Conservation (phyloP, 768 basidiomycete genomes). For the Pisolithus marmoratus region DNA sequence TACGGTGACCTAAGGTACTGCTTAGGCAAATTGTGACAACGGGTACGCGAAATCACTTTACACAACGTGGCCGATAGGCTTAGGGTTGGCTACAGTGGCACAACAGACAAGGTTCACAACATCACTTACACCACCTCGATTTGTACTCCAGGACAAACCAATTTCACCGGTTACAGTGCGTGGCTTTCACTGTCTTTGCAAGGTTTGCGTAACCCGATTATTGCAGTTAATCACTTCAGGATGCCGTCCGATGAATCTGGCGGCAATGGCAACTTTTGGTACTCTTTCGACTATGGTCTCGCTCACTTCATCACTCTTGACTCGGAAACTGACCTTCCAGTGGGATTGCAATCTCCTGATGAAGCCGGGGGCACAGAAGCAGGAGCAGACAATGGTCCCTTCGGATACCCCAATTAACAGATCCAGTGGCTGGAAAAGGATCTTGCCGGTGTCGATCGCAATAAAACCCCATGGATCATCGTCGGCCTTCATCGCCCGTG, state of each 20-base stretch:
- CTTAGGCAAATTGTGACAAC: conserved; percentile 24
- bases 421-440: conserved; percentile 22
- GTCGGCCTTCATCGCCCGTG: conserved; percentile 26
- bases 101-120: conserved; percentile 16
- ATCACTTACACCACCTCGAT: conserved; percentile 23
- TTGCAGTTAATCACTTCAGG: conserved; percentile 21
- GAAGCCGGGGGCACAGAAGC: conserved; percentile 14
- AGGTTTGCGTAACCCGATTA: neutral
- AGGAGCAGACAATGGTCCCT: conserved; percentile 19
- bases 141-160: conserved; percentile 19
- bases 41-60: conserved; percentile 12
- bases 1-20: neutral
- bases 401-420: conserved; percentile 24
- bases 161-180: conserved; percentile 26
- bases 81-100: conserved; percentile 11
- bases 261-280: conserved; percentile 25
- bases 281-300: conserved; percentile 26
- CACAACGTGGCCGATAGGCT: neutral
- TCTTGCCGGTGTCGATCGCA: conserved; percentile 18
- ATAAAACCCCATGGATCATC: conserved; percentile 21
- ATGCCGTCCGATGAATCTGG: conserved; percentile 24
- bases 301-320: conserved; percentile 22
- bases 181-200: neutral
- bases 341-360: conserved; percentile 20
- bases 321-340: conserved; percentile 21